Conservation (phyloP, 257 asterid genomes). For the Cynanchum wilfordii region DNA sequence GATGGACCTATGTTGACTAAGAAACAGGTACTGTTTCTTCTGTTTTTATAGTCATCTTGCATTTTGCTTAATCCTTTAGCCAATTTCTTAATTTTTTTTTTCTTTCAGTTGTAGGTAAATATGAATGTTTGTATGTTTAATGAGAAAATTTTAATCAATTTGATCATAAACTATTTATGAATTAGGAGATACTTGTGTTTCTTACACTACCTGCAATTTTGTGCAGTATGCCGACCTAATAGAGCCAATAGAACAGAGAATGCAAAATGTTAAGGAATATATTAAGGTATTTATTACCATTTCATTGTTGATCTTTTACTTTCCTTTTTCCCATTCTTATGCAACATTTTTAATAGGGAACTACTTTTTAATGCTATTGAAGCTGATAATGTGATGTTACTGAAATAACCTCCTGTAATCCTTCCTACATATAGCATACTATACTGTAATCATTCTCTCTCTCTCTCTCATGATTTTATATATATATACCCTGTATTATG, state of each 20-base stretch:
- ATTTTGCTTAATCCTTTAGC: not conserved
- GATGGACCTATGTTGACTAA: constrained; percentile 83
- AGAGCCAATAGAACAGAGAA: constrained; percentile 66
- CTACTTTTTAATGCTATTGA: not conserved
- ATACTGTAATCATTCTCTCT: constrained; percentile 7
- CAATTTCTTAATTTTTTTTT: not conserved
- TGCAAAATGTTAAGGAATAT: constrained; percentile 62
- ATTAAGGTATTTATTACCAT: constrained; percentile 49
- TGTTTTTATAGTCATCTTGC: not conserved
- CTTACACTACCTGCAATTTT: constrained; percentile 12
- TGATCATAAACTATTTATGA: not conserved
- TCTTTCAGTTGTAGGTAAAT: not conserved
- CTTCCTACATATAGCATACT: not conserved
- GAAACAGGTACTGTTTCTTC: constrained; percentile 45
- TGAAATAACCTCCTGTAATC: not conserved
- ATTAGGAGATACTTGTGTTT: not conserved
- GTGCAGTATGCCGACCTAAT: constrained; percentile 69
- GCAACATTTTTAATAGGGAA: not conserved
- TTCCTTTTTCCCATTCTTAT: not conserved
- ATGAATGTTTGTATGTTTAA: too few species aligned
- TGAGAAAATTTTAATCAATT: too few species aligned
- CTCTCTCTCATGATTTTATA: constrained; percentile 3
- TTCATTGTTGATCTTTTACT: not conserved
- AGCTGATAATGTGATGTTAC: not conserved
- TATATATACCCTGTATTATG: constrained; percentile 21